Conservation (phyloP, 176 grass and related monocot species). For the Rhipidocladum racemiflorum region DNA sequence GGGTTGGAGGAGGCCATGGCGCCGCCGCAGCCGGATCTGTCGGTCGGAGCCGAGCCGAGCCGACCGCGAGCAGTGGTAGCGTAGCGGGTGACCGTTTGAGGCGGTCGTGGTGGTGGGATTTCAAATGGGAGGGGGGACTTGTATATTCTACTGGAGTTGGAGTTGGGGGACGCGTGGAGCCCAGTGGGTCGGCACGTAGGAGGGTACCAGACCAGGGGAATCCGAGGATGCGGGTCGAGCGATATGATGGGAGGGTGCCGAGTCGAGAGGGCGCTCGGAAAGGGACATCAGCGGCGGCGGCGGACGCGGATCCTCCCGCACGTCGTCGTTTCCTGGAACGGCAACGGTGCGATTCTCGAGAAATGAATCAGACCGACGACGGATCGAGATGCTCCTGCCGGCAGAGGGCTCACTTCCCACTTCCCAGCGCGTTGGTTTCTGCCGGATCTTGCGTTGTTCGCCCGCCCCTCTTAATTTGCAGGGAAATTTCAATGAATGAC, state of each 20-base stretch:
- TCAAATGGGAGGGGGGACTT: slow-evolving; percentile 25
- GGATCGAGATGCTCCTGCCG: background rate
- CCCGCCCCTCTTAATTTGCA: too few species aligned
- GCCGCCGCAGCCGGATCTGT: slow-evolving; percentile 12
- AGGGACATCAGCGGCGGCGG: slow-evolving; percentile 3
- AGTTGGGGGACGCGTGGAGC: slow-evolving; percentile 40
- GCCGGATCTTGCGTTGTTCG: too few species aligned
- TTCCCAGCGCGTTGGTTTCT: too few species aligned
- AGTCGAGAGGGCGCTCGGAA: background rate
- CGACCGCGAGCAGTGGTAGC: background rate
- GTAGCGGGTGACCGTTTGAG: slow-evolving; percentile 48
- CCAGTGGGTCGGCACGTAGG: slow-evolving; percentile 39
- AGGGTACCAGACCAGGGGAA: slow-evolving; percentile 63
- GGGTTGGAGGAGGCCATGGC: slow-evolving; percentile 50
- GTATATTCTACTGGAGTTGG: too few species aligned
- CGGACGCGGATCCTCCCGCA: background rate
- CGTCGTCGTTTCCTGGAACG: slow-evolving; percentile 35
- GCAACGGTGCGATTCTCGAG: slow-evolving; percentile 32
- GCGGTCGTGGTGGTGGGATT: slow-evolving; percentile 31
- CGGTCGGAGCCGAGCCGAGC: background rate
- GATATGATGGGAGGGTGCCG: background rate
- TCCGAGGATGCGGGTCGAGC: slow-evolving; percentile 47
- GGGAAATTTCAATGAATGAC: too few species aligned
- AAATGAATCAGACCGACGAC: background rate
- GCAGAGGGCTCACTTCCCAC: too few species aligned